Conservation (phyloP, 345 rosid genomes). For the Eucalyptus sp. region DNA sequence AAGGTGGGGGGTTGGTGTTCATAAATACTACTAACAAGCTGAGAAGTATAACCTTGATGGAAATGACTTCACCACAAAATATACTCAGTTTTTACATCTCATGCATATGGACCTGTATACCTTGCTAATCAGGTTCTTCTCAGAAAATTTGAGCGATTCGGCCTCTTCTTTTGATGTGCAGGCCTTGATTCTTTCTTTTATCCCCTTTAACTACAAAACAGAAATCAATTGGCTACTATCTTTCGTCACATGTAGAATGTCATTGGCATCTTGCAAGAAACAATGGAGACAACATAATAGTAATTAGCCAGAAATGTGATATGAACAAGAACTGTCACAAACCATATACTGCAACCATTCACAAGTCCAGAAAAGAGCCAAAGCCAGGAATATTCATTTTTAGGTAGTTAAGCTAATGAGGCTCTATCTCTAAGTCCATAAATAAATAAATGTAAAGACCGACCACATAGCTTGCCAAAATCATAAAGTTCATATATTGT, state of each 20-base stretch:
- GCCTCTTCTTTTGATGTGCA: conserved; percentile 70
- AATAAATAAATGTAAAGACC: background rate
- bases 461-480: background rate
- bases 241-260: background rate
- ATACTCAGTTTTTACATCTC: background rate
- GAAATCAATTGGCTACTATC: background rate
- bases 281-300: background rate
- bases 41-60: background rate
- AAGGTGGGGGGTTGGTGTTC: background rate
- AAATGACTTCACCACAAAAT: background rate
- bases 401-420: background rate
- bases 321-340: background rate
- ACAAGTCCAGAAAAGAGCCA: background rate
- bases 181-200: conserved; percentile 55
- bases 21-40: background rate
- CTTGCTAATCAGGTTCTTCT: conserved; percentile 82
- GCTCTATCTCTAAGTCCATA: background rate
- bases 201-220: conserved; percentile 47
- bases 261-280: background rate
- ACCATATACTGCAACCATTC: background rate
- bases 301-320: background rate
- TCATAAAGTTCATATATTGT: background rate
- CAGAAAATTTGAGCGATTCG: conserved; percentile 52
- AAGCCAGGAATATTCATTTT: background rate
- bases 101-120: conserved; percentile 10